Evolutionary conservation across 2,329 filamentous ascomycete genomes (phyloP).

Genomic region (Penicillium concentricum): DNA sequence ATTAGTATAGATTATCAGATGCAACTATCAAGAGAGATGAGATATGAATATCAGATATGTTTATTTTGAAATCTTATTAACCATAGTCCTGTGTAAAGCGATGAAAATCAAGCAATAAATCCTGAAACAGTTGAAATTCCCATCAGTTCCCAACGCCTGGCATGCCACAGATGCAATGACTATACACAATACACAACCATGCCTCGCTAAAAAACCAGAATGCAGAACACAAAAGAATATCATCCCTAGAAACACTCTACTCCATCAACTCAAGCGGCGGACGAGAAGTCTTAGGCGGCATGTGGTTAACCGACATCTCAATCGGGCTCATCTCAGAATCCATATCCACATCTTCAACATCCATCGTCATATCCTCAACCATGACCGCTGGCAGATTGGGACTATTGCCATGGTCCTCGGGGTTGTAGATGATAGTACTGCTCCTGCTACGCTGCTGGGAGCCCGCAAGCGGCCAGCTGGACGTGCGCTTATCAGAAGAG

Average conservation of each 20-base stretch:
- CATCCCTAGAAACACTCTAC: conserved; percentile 9
- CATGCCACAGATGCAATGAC: conserved; percentile 11
- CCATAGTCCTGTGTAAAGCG: not conserved
- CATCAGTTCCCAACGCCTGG: conserved; percentile 20
- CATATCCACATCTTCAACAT: conserved; percentile 45
- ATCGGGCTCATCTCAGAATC: conserved; percentile 45
- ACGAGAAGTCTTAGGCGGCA: conserved; percentile 53
- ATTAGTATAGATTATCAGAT: not conserved
- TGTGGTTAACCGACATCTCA: conserved; percentile 45
- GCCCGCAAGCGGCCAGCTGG: conserved; percentile 31
- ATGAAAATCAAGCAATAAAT: not conserved
- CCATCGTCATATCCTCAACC: conserved; percentile 59
- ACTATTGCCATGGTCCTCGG: conserved; percentile 60
- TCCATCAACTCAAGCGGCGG: conserved; percentile 59
- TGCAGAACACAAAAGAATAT: not conserved
- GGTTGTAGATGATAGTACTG: conserved; percentile 62
- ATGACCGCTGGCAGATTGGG: conserved; percentile 62
- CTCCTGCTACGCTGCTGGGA: conserved; percentile 48
- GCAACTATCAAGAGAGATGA: not conserved
- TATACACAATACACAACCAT: conserved; percentile 13
- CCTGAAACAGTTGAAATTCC: not conserved
- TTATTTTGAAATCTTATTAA: not conserved
- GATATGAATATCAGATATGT: not conserved
- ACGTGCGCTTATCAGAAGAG: conserved; percentile 33
- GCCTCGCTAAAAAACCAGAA: conserved; percentile 19